Percentiles rank a stretch among this genome's conserved stretches.
phyloP scores from a whole-genome alignment of 2,329 filamentous ascomycete genomes.

The Dryadomyces sulphureus region DNA sequence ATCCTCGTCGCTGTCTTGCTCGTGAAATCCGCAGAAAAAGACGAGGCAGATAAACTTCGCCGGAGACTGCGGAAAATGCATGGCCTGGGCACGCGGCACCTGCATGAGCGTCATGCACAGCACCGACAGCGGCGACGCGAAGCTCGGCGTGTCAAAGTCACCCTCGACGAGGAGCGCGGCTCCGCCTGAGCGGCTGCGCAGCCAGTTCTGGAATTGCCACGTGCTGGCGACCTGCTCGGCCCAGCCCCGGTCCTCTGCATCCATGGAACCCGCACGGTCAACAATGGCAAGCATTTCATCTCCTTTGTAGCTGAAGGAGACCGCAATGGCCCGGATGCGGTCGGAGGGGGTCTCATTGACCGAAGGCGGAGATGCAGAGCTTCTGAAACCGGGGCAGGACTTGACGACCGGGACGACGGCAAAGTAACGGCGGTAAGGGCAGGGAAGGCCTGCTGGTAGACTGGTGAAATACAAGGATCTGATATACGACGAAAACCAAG shows the following conservation, averaged over 20 bases:
- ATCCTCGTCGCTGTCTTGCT: not conserved
- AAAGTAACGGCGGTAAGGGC: too few species aligned
- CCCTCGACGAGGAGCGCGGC: not conserved
- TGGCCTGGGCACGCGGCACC: not conserved
- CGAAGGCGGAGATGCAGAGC: too few species aligned
- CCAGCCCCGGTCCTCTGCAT: not conserved
- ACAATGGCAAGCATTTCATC: not conserved
- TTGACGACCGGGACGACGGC: too few species aligned
- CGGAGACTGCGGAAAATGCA: not conserved
- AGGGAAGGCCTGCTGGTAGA: too few species aligned
- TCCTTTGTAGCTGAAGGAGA: too few species aligned
- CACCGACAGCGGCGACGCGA: not conserved
- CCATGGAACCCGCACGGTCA: not conserved
- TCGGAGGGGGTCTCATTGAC: too few species aligned
- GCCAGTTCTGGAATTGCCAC: not conserved
- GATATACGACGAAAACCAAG: too few species aligned
- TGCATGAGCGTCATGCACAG: not conserved
- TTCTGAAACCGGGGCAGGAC: too few species aligned
- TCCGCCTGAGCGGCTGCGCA: too few species aligned
- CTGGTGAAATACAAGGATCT: too few species aligned
- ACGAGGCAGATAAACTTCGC: not conserved
- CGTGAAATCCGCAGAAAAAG: not conserved
- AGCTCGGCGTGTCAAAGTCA: not conserved
- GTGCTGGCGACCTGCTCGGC: not conserved
- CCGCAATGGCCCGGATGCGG: too few species aligned